Evolutionary conservation across 441 rosid species (phyloP), one percentile per base, ranked within the genome.

Genomic region (Eruca vesicaria): DNA sequence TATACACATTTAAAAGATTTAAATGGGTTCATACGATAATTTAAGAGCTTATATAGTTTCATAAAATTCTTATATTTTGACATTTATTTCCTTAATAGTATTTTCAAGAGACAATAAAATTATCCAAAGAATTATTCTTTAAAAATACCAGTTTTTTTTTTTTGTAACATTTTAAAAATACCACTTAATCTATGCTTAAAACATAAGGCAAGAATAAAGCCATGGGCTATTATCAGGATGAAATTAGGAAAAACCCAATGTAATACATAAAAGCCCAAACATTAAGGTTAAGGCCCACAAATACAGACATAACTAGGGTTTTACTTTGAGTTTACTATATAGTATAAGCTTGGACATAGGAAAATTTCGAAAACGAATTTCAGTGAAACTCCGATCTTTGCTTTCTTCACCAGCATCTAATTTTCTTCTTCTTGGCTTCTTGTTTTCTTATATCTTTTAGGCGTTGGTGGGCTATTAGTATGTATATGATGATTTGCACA

Each of bases 401-500:
- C 0, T 33, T 18, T 43, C 9, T 20, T 29, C 18, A 21, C 58
- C 77, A 38, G 33, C 29, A 19, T 56, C 4, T 14, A 43, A 43
- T 18, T 57, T n/a, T 32, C 38, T 75, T 68, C 56, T 50, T 16
- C 11, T 36, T 23, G 35, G 28, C 48, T 50, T 66, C 18, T 32
- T 7, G 7, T 33, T 32, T 45, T 32, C 1, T 3, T 2, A 5
- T 1, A 20, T 6, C 6, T 15, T 66, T 48, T 61, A 1, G 6
- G 3, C 50, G n/a, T n/a, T n/a, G n/a, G n/a, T n/a, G n/a, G n/a
- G n/a, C n/a, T 43, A 9, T 52, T 18, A 18, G 20, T 18, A 15
- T 50, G 12, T 3, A 16, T n/a, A 26, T 9, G 12, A 38, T 35
- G 41, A 9, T 9, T 41, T 76, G 80, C 76, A 76, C 80, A 70